phyloP scores from a whole-genome alignment of 2,329 filamentous ascomycete genomes.

The Blastomyces gilchristii region DNA sequence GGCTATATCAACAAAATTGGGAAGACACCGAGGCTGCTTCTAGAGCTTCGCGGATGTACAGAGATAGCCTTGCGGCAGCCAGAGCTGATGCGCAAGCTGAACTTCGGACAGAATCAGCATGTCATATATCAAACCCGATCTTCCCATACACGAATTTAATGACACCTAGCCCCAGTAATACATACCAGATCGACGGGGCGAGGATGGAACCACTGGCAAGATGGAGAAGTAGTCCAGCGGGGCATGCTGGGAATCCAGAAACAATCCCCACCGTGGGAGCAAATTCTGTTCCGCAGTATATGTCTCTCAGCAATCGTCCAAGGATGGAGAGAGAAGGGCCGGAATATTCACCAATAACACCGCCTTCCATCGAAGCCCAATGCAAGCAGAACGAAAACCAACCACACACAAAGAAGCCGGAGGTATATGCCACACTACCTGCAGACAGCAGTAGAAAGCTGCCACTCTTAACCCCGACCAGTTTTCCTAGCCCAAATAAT shows the following conservation, averaged over 20 bases:
- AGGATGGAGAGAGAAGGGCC: neutral
- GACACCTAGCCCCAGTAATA: neutral
- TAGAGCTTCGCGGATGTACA: conserved; percentile 13
- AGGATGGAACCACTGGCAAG: neutral
- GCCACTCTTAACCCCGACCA: neutral
- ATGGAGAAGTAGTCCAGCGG: neutral
- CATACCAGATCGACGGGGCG: neutral
- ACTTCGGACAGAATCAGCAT: neutral
- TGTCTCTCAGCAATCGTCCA: neutral
- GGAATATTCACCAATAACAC: conserved; percentile 2
- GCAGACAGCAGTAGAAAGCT: neutral
- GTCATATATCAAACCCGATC: neutral
- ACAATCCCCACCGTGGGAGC: neutral
- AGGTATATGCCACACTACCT: too few relatives aligned
- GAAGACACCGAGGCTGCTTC: neutral
- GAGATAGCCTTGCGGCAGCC: conserved; percentile 13
- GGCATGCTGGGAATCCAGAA: neutral
- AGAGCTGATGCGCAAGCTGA: conserved; percentile 13
- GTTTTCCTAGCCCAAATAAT: neutral
- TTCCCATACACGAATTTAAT: neutral
- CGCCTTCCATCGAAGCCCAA: neutral
- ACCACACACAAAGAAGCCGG: neutral
- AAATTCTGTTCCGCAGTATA: neutral
- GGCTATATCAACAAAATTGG: conserved; percentile 13
- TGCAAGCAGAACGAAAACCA: neutral